Evolutionary conservation across 2,329 filamentous ascomycete genomes (phyloP), one percentile per base, ranked within the genome.

Genomic region (Diplocarpon mali): DNA sequence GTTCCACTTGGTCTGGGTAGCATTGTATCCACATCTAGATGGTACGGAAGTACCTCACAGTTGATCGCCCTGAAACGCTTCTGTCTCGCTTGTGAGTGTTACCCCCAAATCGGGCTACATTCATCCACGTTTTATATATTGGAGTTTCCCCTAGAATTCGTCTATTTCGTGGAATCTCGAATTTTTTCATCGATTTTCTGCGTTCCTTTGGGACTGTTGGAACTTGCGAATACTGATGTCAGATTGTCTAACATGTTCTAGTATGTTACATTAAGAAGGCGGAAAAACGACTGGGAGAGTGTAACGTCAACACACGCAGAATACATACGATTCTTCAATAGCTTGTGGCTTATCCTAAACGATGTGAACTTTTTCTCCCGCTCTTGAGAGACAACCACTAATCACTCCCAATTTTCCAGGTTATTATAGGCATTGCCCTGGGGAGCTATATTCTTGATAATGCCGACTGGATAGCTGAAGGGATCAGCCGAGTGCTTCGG

Each of bases 241-340:
- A 24, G 20, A 24, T 24, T 24, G 20, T 24, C 20, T 24, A 24
- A 24, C 20, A 24, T 24, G 7, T 24, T 24, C 3, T 24, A 32
- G 30, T 32, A 32, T 61, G 74, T 90, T 35, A 96, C 88, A 13
- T 66, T 98, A 38, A 82, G 89, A n/a, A 80, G 85, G 59, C 75
- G 89, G 32, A 93, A 94, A 60, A 80, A 82, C 51, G 87, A 94
- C 56, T 96, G 92, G 90, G 85, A 88, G 47, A 96, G 90, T 62
- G 84, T 96, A 44, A 95, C 89, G 0, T 92, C 83, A 38, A 95
- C 83, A 57, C 90, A 98, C 63, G 87, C 90, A 0, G 92, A 98
- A 63, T 98, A 98, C 63, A 98, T 98, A 54, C 83, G 92, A 13
- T 98, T 98, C 65, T 98, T 96, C 68, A 98, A 98, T 64, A 95